phyloP scores from a whole-genome alignment of 352 stramenopile species.

The Phytophthora fragariae region DNA sequence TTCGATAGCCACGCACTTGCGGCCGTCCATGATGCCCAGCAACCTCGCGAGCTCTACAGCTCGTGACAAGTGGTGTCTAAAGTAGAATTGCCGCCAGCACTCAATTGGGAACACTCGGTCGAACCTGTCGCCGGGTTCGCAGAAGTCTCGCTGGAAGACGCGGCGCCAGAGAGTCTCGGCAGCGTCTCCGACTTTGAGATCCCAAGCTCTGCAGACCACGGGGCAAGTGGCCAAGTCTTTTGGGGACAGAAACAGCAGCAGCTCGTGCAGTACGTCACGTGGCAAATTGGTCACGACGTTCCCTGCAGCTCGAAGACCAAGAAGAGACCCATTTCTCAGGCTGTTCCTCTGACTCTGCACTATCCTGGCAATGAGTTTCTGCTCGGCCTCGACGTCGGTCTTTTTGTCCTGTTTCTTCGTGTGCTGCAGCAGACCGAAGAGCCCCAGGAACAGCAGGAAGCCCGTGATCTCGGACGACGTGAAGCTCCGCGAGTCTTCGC shows the following conservation, averaged over 20 bases:
- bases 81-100: conserved; percentile 78
- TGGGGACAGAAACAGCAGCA: conserved; percentile 61
- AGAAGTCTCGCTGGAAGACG: conserved; percentile 66
- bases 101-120: conserved; percentile 55
- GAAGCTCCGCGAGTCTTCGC: conserved; percentile 46
- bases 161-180: conserved; percentile 57
- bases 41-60: conserved; percentile 69
- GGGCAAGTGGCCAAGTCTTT: conserved; percentile 55
- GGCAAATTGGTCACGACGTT: conserved; percentile 38
- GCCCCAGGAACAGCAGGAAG: conserved; percentile 63
- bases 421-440: conserved; percentile 69
- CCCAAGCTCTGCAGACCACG: conserved; percentile 55
- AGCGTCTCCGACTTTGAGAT: conserved; percentile 37
- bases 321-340: conserved; percentile 9
- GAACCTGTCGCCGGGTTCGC: conserved; percentile 61
- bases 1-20: conserved; percentile 72
- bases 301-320: background rate
- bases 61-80: conserved; percentile 69
- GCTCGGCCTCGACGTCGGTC: conserved; percentile 18
- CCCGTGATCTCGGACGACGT: conserved; percentile 66
- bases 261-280: conserved; percentile 54
- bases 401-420: conserved; percentile 52
- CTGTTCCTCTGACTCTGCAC: conserved; percentile 21
- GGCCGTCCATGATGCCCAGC: conserved; percentile 43
- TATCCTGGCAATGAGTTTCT: conserved; percentile 34